Base-by-base conservation (phyloP, 352 stramenopile genomes). In the Phytophthora agathidicida region DNA sequence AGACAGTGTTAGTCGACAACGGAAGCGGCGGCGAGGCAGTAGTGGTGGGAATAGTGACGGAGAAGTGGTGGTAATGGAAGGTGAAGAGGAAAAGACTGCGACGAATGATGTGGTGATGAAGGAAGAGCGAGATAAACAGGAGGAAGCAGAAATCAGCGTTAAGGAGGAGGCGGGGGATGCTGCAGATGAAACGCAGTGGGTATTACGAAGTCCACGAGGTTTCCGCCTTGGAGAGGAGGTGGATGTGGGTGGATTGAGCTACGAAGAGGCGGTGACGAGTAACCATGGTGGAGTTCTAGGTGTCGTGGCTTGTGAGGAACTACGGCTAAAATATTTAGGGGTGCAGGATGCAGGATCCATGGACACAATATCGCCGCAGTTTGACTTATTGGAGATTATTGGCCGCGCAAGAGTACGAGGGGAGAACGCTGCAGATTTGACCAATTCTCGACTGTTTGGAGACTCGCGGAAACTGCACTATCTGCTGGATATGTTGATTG, bases 391-490 rank as follows among this genome's bases (percentile, higher is more conserved):
- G 9, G 86, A 95, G 51, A 73, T 93, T 38, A 84, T 95, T 28
- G 86, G 82, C 10, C 80, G 77, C 5, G 65, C 80, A 0, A 65
- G 77, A 32, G 79, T 77, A 14, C 70, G 71, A 2, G 86, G 86
- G 5, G 68, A 89, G 45, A 91, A 88, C 45, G 81, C 83, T n/a
- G 77, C 80, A 5, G 19, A 55, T 24, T 55, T 93, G 9, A 74
- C 80, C 1, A 81, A 73, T 24, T 80, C 77, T 17, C 65, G 53
- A 16, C 47, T 89, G 3, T 92, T 92, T 65, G 78, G 81, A 27
- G 80, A 93, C 39, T 77, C 82, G 1, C 73, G 81, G 8, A 91
- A 92, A 53, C 61, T 93, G 6, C 83, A 95, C 41, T 93, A 95
- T 54, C 50, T 92, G n/a, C 64, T 95, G 16, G 83, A 95, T 48